Conservation (phyloP, 345 rosid genomes). For the Punica granatum region DNA sequence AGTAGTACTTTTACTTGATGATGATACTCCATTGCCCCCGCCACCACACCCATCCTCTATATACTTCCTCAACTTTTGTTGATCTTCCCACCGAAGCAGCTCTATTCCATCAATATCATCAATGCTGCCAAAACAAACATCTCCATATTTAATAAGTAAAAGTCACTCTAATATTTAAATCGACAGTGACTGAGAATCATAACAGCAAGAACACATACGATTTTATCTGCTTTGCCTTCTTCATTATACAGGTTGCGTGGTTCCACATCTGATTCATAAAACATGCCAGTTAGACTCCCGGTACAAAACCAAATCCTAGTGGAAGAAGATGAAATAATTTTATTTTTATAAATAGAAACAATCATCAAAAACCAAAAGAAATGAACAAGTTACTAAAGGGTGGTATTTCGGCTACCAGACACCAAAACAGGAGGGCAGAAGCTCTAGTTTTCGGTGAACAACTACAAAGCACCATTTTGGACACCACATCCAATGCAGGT, state of each 20-base stretch:
- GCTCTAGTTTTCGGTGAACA: background rate
- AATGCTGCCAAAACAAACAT: slow-evolving; percentile 29
- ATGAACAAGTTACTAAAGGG: background rate
- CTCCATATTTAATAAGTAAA: slow-evolving; percentile 3
- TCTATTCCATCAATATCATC: slow-evolving; percentile 92
- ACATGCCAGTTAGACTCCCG: slow-evolving; percentile 1
- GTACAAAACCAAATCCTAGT: background rate
- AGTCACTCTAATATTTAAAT: background rate
- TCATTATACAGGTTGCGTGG: slow-evolving; percentile 67
- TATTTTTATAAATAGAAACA: background rate
- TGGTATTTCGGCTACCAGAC: background rate
- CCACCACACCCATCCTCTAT: slow-evolving; percentile 36
- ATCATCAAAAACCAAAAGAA: too few species aligned
- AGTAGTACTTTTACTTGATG: slow-evolving; percentile 11
- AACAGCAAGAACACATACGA: slow-evolving; percentile 34
- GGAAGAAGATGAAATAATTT: background rate
- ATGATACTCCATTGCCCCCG: slow-evolving; percentile 22
- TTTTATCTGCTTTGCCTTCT: slow-evolving; percentile 72
- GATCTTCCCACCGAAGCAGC: slow-evolving; percentile 95
- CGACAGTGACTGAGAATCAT: slow-evolving; percentile 3
- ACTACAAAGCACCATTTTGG: background rate
- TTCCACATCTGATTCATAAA: slow-evolving; percentile 68
- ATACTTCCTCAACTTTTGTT: slow-evolving; percentile 63
- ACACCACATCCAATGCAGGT: background rate
- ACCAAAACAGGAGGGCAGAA: background rate